Base-by-base conservation (phyloP, 371 early-diverging fungal genomes). In the Mucor sp. region DNA sequence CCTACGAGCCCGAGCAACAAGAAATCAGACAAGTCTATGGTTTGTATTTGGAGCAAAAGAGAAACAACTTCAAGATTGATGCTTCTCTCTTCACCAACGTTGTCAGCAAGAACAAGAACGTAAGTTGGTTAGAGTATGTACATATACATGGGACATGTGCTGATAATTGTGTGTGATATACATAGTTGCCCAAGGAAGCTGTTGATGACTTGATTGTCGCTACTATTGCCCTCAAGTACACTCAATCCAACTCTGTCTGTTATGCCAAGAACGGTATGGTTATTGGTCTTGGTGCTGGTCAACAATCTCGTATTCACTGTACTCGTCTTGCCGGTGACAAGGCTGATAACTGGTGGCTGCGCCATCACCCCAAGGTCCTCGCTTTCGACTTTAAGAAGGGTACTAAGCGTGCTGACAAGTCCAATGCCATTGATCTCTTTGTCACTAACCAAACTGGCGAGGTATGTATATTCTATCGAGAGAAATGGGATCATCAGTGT, bases 321-420 rank as follows among this genome's bases (percentile, higher is more conserved):
- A 97, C 97, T 8, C 90, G 98, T 62, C 90, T 98, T 65, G 98
- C 97, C n/a, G 97, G 97, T 74, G 97, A 96, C 74, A 98, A 98
- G 89, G 96, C 96, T 61, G 96, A 98, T 77, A 95, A 95, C 90
- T 97, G 95, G 95, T 97, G 97, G 97, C 72, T 93, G 78, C 92
- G 99, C 57, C 95, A 95, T 76, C 97, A 98, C 81, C 96, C 96
- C 74, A 91, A 90, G 76, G 94, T 97, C 11, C 81, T 94, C 55
- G 89, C 74, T 56, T 88, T 98, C 69, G 79, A 91, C 65, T 98
- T 97, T 81, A 94, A 95, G 81, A 83, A 88, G 78, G 85, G 81
- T 19, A 84, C 89, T 69, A 98, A 98, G 87, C 92, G 99, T 65
- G 94, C 97, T 39, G 97, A 98, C 83, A 91, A 90, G 74, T 91